Conservation (phyloP, 2,329 filamentous ascomycete genomes). For the Aphanocladium album region DNA sequence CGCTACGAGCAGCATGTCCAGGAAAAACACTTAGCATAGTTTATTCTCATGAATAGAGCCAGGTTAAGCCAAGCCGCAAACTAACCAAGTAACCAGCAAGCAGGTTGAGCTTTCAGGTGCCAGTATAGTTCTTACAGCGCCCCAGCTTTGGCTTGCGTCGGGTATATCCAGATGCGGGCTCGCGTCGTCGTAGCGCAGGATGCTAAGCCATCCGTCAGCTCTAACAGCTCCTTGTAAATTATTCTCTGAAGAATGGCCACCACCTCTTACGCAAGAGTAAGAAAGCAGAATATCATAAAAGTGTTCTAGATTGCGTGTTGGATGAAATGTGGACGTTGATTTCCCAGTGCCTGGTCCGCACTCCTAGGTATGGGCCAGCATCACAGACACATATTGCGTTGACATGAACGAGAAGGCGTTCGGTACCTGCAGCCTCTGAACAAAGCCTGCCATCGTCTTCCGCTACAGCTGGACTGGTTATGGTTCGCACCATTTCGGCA, state of each 20-base stretch:
- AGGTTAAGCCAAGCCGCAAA: not conserved
- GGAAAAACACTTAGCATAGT: not conserved
- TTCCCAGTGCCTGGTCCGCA: too few species aligned
- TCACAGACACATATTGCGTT: too few species aligned
- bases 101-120: not conserved
- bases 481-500: too few species aligned
- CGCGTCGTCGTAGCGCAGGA: not conserved
- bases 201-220: not conserved
- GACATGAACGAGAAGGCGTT: too few species aligned
- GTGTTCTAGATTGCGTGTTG: too few species aligned
- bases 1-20: not conserved
- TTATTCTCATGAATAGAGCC: not conserved
- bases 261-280: not conserved
- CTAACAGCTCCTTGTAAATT: not conserved
- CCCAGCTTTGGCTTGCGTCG: not conserved
- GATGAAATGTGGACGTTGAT: too few species aligned
- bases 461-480: too few species aligned
- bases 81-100: too few species aligned
- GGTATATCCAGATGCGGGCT: not conserved
- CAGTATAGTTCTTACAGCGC: not conserved
- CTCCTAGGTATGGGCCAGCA: too few species aligned
- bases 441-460: too few species aligned
- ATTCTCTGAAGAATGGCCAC: not conserved
- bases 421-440: too few species aligned
- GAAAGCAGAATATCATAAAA: not conserved